Evolutionary conservation across 179 eudicot genomes (phyloP).

Genomic region (Nepenthes alata): DNA sequence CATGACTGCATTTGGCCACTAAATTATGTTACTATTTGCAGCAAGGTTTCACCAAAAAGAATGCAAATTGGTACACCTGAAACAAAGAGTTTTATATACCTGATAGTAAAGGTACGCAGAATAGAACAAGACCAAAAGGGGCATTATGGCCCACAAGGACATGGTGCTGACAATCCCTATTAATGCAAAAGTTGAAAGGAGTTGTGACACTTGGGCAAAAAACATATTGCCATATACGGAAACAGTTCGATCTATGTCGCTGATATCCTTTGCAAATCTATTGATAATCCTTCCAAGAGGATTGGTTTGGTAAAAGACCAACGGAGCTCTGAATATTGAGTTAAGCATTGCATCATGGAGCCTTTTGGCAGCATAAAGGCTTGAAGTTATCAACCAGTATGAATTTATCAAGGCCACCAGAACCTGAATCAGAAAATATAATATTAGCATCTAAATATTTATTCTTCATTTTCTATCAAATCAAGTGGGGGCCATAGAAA

Average conservation of each 20-base stretch:
- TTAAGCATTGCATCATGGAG: constrained; percentile 87
- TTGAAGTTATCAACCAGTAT: constrained; percentile 76
- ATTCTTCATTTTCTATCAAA: too few relatives aligned
- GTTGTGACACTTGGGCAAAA: constrained; percentile 59
- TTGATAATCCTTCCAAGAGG: constrained; percentile 88
- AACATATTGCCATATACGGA: constrained; percentile 67
- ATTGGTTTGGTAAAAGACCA: constrained; percentile 92
- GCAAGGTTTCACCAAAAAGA: too few relatives aligned
- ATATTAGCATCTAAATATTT: too few relatives aligned
- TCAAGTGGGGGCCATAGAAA: too few relatives aligned
- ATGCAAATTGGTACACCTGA: too few relatives aligned
- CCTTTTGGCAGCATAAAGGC: constrained; percentile 76
- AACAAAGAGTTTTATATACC: constrained; percentile 20
- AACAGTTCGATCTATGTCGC: constrained; percentile 79
- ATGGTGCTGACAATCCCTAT: constrained; percentile 92
- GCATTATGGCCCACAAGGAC: constrained; percentile 94
- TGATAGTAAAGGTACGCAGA: constrained; percentile 85
- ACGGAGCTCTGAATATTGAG: constrained; percentile 84
- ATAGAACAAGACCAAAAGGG: constrained; percentile 70
- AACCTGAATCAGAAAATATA: constrained; percentile 34
- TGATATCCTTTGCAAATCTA: constrained; percentile 87
- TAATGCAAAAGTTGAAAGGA: constrained; percentile 75
- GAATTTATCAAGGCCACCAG: constrained; percentile 61
- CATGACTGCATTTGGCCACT: too few relatives aligned
- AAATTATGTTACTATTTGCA: too few relatives aligned